Evolutionary conservation across 768 basidiomycete genomes (phyloP).

Genomic region (Chalciporus piperatus): DNA sequence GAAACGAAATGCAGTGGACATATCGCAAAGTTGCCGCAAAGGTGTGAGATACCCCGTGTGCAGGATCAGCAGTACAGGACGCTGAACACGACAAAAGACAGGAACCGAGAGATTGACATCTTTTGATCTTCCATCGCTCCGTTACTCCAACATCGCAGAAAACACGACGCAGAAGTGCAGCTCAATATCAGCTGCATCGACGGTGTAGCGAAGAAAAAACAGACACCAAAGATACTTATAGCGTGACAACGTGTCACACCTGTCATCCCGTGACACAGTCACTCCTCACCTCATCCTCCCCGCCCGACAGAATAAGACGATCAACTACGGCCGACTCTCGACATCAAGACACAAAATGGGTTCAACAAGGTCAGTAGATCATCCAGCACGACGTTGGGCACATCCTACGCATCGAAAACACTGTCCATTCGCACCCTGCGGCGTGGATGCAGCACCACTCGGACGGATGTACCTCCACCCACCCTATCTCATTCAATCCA

Average conservation of each 20-base stretch:
- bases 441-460: conserved; percentile 15
- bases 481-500: neutral
- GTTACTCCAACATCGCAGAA: conserved; percentile 49
- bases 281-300: conserved; percentile 15
- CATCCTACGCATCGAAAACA: neutral
- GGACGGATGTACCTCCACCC: conserved; percentile 10
- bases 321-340: conserved; percentile 20
- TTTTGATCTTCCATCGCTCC: conserved; percentile 55
- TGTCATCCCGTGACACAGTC: conserved; percentile 28
- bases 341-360: conserved; percentile 58
- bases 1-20: neutral
- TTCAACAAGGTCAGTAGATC: conserved; percentile 68
- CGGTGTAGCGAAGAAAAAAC: conserved; percentile 22
- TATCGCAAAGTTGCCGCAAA: neutral
- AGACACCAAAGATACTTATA: neutral
- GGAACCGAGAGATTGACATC: conserved; percentile 16
- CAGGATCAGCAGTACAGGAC: conserved; percentile 4
- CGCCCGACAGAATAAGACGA: conserved; percentile 20
- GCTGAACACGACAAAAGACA: conserved; percentile 17
- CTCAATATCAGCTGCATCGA: conserved; percentile 41
- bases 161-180: conserved; percentile 45
- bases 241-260: conserved; percentile 21
- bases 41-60: neutral
- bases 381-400: neutral
- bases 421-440: neutral